A percentile compares a stretch with the other conserved stretches of the same genome.
Conservation (phyloP, 129 eudicot species). For the Lonicera japonica region DNA sequence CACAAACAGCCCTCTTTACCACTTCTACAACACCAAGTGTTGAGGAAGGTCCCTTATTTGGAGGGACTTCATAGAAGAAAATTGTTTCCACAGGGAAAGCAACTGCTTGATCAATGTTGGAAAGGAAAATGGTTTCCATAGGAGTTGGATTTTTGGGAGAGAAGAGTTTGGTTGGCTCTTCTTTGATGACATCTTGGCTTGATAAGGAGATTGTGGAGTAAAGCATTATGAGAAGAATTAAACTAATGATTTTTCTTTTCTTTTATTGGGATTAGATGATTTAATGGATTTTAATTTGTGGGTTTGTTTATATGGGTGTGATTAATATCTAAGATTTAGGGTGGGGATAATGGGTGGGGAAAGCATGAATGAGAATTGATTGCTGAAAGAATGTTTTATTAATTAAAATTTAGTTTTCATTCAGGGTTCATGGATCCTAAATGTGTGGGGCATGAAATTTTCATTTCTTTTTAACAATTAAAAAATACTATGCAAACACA, state of each 20-base stretch:
- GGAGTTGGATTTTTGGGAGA: slow-evolving; percentile 25
- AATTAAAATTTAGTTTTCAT: no score
- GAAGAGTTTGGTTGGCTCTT: slow-evolving; percentile 12
- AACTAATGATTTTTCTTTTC: neutral
- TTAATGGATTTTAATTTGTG: neutral
- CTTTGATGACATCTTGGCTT: slow-evolving; percentile 22
- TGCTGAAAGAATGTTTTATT: neutral
- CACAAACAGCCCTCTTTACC: slow-evolving; percentile 15
- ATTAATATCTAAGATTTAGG: neutral
- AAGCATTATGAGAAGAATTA: slow-evolving; percentile 6
- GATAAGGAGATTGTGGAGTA: slow-evolving; percentile 11
- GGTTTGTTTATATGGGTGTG: neutral
- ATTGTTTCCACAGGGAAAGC: slow-evolving; percentile 33
- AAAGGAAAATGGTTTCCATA: slow-evolving; percentile 22
- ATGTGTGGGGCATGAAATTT: no score
- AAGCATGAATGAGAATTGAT: slow-evolving; percentile 8
- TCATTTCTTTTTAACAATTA: no score
- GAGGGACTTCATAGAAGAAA: slow-evolving; percentile 19
- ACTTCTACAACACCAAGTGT: slow-evolving; percentile 11
- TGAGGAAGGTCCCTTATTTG: neutral
- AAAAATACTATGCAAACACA: no score
- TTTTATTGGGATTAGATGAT: neutral
- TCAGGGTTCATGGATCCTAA: no score
- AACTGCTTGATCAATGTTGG: slow-evolving; percentile 37
- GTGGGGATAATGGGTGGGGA: neutral